Base-by-base conservation (phyloP, 495 filamentous ascomycete genomes). In the Podospora sp. region DNA sequence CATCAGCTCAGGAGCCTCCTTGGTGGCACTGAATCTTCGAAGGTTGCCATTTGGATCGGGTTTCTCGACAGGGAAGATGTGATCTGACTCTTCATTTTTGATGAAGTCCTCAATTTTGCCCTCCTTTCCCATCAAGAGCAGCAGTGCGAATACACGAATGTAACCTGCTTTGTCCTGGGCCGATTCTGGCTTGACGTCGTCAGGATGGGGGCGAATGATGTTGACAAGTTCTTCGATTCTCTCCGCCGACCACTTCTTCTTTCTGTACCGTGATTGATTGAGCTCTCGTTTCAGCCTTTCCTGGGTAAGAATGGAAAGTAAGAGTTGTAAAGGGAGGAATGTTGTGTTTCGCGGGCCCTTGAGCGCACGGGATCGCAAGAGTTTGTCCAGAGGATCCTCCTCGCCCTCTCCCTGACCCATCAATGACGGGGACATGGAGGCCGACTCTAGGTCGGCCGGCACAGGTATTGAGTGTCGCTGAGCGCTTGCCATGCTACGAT, bases 141-240 rank as follows among this genome's bases (percentile, higher is more conserved):
- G 52, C 52, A 56, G 52, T 11, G 52, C 52, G 22, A 56, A 56
- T 7, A 56, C 52, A 9, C 52, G 52, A 56, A 56, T 7, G 21
- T 56, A 56, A n/a, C n/a, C n/a, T n/a, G n/a, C n/a, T 21, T 11
- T 12, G 21, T 56, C 52, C 20, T 56, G 52, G 22, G 52, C 9
- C 11, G 11, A 7, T 56, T 22, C 52, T 7, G 52, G 52, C 11
- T 22, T 56, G 52, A 56, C 9, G 21, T 56, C 52, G 52, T 12
- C 52, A 9, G 52, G 7, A 12, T 7, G 9, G 9, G 52, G 52
- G 52, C 52, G 52, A 22, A 56, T 56, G 11, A 56, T 11, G 21
- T 11, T 21, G 11, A 22, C 52, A 9, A 56, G 11, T 21, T 56
- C 20, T 9, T 22, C 52, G 7, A 56, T 21, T 7, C 20, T 22